A percentile compares a stretch with the other conserved stretches of the same genome.
Evolutionary conservation across 129 eudicot species (phyloP).

Genomic region (Ambrosia artemisiifolia): DNA sequence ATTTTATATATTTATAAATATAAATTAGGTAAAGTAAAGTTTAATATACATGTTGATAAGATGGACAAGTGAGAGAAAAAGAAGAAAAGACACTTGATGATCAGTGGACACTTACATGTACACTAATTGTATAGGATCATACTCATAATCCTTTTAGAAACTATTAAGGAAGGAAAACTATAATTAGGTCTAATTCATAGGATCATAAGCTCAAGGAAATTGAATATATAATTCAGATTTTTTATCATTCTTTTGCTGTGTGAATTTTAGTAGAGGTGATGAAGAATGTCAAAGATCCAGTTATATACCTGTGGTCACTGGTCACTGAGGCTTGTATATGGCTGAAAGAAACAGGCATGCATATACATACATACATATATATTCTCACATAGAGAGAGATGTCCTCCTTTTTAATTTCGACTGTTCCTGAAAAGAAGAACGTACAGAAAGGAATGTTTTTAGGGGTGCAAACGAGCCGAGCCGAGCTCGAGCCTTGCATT

Average conservation of each 20-base stretch:
- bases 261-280: slow-evolving; percentile 13
- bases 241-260: background rate
- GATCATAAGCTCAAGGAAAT: slow-evolving; percentile 21
- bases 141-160: slow-evolving; percentile 4
- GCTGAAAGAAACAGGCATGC: slow-evolving; percentile 21
- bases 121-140: slow-evolving; percentile 16
- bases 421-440: slow-evolving; percentile 31
- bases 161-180: background rate
- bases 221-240: slow-evolving; percentile 1
- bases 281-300: slow-evolving; percentile 22
- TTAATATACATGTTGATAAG: slow-evolving; percentile 26
- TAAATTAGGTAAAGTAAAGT: slow-evolving; percentile 34
- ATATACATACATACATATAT: background rate
- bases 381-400: background rate
- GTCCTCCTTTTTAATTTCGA: slow-evolving; percentile 36
- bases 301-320: slow-evolving; percentile 71
- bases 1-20: slow-evolving; percentile 5
- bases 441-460: slow-evolving; percentile 47
- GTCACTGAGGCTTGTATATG: slow-evolving; percentile 67
- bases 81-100: slow-evolving; percentile 32
- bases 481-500: too few relatives aligned
- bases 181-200: slow-evolving; percentile 16
- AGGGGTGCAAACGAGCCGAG: too few relatives aligned
- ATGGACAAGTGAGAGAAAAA: slow-evolving; percentile 30
- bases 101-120: slow-evolving; percentile 29